Evolutionary conservation across 2,329 filamentous ascomycete genomes (phyloP), one percentile per base, ranked within the genome.

Genomic region (Cordyceps sp.): DNA sequence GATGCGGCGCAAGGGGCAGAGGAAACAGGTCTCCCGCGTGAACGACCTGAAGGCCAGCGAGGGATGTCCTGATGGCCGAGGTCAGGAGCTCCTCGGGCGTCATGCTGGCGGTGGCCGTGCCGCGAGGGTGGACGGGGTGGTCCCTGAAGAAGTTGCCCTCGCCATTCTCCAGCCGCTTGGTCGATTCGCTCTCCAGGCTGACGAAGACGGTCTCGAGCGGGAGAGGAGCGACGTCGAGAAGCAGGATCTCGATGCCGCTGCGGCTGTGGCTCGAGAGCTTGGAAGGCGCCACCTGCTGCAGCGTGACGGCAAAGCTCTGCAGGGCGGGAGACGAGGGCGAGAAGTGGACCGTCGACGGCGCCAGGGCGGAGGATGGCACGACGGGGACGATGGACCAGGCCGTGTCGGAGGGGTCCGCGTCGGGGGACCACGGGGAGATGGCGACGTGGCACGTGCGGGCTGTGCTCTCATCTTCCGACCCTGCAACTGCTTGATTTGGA

Each of bases 321-420:
- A 93, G 69, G 31, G 70, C 78, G 36, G 69, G 65, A 33, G 73
- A 92, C 30, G 66, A 67, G 0, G 80, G 70, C 10, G 81, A 79
- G 44, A 88, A 79, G 38, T 86, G 76, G 25, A 94, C 66, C 2
- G 82, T 92, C 5, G 80, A 83, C 40, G 78, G 71, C 14, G 81
- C 69, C 27, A 85, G 64, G 9, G 69, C 66, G 27, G 71, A 63
- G 26, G 74, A 74, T 40, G 64, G 61, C 16, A 65, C 64, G 36
- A 93, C 71, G 2, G 88, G 82, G 22, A 96, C 69, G 31, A 96
- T 70, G 7, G 84, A 84, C 90, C 90, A 98, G 29, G 69, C 66
- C 14, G 73, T 69, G 36, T 74, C 71, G 47, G 79, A 63, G 15
- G 69, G 55, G 6, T 57, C 59, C 23, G 62, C 52, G 33, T 58